Percentiles rank a stretch among this genome's conserved stretches.
Conservation (phyloP, 805 yeast genomes). For the Candida chauliodis region DNA sequence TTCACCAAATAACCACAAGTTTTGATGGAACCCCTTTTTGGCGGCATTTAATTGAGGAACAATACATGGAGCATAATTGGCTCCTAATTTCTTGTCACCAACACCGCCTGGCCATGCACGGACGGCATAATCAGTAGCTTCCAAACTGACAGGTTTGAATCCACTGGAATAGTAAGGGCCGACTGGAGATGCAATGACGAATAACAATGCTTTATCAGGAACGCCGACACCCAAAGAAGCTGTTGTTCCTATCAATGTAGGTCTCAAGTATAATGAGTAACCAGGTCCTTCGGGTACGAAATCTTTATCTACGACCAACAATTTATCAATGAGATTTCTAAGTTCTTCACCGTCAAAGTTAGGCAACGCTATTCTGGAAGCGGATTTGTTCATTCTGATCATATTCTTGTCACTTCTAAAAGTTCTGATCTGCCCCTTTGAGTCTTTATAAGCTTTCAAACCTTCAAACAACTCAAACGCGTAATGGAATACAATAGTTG, state of each 20-base stretch:
- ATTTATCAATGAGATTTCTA: conserved; percentile 69
- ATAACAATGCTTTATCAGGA: conserved; percentile 79
- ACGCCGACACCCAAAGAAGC: conserved; percentile 81
- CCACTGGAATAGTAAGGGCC: conserved; percentile 92
- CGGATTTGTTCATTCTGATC: conserved; percentile 88
- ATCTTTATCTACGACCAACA: conserved; percentile 67
- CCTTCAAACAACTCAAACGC: conserved; percentile 96
- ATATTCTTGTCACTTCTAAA: conserved; percentile 92
- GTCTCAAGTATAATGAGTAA: conserved; percentile 88
- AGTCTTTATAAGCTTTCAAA: conserved; percentile 79
- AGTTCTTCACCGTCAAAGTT: conserved; percentile 76
- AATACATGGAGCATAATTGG: conserved; percentile 95
- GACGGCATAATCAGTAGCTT: conserved; percentile 93
- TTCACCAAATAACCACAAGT: conserved; percentile 93
- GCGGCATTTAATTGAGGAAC: conserved; percentile 91
- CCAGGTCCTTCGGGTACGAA: conserved; percentile 86
- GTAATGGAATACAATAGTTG: conserved; percentile 91
- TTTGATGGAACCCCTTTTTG: conserved; percentile 87
- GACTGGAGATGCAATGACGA: conserved; percentile 89
- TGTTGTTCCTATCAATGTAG: conserved; percentile 92
- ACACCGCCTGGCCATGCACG: conserved; percentile 99
- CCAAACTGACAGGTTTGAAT: conserved; percentile 89
- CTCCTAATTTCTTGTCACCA: conserved; percentile 95
- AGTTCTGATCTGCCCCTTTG: conserved; percentile 62
- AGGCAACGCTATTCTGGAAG: conserved; percentile 86